Conservation (phyloP, 2,329 filamentous ascomycete species). For the Fusarium sp. region DNA sequence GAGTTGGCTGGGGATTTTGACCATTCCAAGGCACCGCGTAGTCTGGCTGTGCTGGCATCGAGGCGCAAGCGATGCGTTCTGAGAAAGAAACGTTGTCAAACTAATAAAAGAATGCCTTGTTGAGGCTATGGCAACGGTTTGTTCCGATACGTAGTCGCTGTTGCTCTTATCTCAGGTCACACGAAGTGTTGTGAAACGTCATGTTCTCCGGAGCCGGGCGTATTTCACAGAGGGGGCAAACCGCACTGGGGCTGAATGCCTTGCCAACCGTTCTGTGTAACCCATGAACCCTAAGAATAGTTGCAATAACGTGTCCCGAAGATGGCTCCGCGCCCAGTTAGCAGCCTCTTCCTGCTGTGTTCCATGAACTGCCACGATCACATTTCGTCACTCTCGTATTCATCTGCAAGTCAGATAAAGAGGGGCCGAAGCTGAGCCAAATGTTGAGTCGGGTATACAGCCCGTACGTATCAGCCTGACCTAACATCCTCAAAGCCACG, state of each 20-base stretch:
- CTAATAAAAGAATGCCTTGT: too few relatives aligned
- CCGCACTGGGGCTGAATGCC: rapidly evolving
- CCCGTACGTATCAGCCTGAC: not conserved
- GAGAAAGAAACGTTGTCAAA: too few relatives aligned
- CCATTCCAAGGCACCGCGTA: not conserved
- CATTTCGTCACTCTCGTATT: not conserved
- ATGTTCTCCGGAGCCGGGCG: too few relatives aligned
- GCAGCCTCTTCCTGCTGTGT: not conserved
- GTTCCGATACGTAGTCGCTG: rapidly evolving
- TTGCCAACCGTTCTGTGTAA: not conserved
- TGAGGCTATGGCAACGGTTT: not conserved
- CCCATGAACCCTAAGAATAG: not conserved
- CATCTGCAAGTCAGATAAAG: not conserved
- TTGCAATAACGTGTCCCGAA: too few relatives aligned
- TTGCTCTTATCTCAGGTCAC: not conserved
- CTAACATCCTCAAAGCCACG: not conserved
- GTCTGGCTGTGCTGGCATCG: not conserved
- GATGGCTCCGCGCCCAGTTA: not conserved
- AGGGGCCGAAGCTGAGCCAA: not conserved
- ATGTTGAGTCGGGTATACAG: not conserved
- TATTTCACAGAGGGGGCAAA: rapidly evolving
- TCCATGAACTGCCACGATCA: not conserved
- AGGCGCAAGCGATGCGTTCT: not conserved
- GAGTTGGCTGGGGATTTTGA: not conserved
- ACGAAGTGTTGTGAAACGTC: not conserved